phyloP scores from a whole-genome alignment of 2,329 filamentous ascomycete genomes.

The Verticillium klebahnii region DNA sequence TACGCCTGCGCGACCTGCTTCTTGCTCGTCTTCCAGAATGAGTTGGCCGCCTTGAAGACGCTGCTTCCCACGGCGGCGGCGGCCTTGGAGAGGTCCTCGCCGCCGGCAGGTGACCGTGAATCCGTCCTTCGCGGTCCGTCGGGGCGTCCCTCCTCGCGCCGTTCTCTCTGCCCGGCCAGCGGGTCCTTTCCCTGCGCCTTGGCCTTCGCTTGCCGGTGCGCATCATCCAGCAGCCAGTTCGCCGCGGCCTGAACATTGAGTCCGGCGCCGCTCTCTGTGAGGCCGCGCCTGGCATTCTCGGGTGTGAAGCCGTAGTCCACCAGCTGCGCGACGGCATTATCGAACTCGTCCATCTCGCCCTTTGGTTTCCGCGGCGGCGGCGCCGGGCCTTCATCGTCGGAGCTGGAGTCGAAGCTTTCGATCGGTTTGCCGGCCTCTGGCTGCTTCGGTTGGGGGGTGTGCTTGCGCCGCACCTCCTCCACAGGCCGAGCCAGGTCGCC shows the following conservation, averaged over 20 bases:
- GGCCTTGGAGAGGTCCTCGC: slow-evolving; percentile 73
- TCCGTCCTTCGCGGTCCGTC: slow-evolving; percentile 32
- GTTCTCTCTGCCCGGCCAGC: slow-evolving; percentile 32
- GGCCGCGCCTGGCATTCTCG: slow-evolving; percentile 74
- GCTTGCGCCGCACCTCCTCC: slow-evolving; percentile 53
- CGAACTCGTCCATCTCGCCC: slow-evolving; percentile 42
- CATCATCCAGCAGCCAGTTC: slow-evolving; percentile 85
- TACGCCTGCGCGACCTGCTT: slow-evolving; percentile 92
- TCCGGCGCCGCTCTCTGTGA: slow-evolving; percentile 75
- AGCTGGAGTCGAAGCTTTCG: slow-evolving; percentile 43
- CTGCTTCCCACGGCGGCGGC: slow-evolving; percentile 79
- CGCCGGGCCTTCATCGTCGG: slow-evolving; percentile 27
- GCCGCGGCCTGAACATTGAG: slow-evolving; percentile 82
- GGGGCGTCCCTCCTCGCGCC: slow-evolving; percentile 25
- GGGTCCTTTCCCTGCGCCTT: slow-evolving; percentile 55
- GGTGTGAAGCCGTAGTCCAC: slow-evolving; percentile 92
- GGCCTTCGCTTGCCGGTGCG: slow-evolving; percentile 76
- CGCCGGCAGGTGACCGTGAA: slow-evolving; percentile 48
- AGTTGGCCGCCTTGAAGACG: slow-evolving; percentile 90
- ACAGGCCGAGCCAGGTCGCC: slow-evolving; percentile 62
- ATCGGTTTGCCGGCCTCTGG: slow-evolving; percentile 53
- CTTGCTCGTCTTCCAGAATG: slow-evolving; percentile 88
- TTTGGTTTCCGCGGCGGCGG: not conserved
- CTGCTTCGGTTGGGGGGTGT: slow-evolving; percentile 29
- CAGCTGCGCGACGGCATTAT: slow-evolving; percentile 79